Conservation (phyloP, 106 monocot species). For the Posidonia australis region DNA sequence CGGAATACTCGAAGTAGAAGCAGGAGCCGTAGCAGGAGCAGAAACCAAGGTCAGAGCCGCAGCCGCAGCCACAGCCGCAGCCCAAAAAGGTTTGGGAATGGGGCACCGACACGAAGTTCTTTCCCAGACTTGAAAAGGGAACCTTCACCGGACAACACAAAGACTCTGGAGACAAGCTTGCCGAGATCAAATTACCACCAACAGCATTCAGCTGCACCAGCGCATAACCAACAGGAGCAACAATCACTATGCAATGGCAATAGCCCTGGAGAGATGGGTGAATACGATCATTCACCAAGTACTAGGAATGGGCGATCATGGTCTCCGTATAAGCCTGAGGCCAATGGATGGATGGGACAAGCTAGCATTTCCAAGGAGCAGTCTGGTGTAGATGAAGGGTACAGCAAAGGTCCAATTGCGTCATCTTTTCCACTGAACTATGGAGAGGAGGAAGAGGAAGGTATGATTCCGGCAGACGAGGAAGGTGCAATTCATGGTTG, state of each 20-base stretch:
- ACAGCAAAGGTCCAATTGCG: background rate
- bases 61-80: conserved; percentile 14
- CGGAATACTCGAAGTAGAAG: conserved; percentile 1
- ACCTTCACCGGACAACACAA: too few relatives aligned
- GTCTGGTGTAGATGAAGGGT: background rate
- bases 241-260: background rate
- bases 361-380: background rate
- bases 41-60: background rate
- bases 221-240: too few relatives aligned
- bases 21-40: background rate
- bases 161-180: too few relatives aligned
- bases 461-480: conserved; percentile 11
- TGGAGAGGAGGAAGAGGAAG: conserved; percentile 16
- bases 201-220: too few relatives aligned
- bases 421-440: background rate
- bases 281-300: background rate
- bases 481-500: conserved; percentile 3
- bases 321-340: background rate
- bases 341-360: background rate
- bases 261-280: background rate
- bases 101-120: background rate
- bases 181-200: too few relatives aligned
- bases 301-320: background rate
- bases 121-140: background rate
- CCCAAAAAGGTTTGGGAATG: background rate